Percentiles rank a stretch among this genome's conserved stretches.
Evolutionary conservation across 1,139 yeast species (phyloP).

Genomic region (Nakaseomyces nivariensis): DNA sequence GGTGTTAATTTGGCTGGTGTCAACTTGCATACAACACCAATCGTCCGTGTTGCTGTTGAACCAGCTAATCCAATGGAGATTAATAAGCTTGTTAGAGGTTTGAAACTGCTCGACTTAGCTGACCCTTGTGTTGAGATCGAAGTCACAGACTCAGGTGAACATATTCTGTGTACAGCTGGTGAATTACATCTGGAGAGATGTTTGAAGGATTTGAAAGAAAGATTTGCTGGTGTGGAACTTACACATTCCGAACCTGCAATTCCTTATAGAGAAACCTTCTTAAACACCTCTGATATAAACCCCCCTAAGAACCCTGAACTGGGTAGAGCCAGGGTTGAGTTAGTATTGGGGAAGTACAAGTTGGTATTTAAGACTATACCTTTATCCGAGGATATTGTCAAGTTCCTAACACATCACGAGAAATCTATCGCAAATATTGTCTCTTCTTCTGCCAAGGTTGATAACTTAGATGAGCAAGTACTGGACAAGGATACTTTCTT

Average conservation of each 20-base stretch:
- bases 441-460: slow-evolving; percentile 6
- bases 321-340: slow-evolving; percentile 35
- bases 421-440: slow-evolving; percentile 30
- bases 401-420: slow-evolving; percentile 43
- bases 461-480: slow-evolving; percentile 14
- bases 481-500: slow-evolving; percentile 28
- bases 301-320: slow-evolving; percentile 33
- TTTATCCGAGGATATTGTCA: slow-evolving; percentile 42
- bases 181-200: slow-evolving; percentile 89
- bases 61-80: slow-evolving; percentile 81
- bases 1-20: slow-evolving; percentile 69
- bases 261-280: slow-evolving; percentile 84
- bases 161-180: slow-evolving; percentile 89
- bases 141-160: slow-evolving; percentile 82
- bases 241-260: slow-evolving; percentile 86
- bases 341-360: slow-evolving; percentile 41
- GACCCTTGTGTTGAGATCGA: slow-evolving; percentile 90
- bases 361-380: slow-evolving; percentile 45
- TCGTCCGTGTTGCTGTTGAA: slow-evolving; percentile 88
- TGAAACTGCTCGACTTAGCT: slow-evolving; percentile 69
- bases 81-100: slow-evolving; percentile 65
- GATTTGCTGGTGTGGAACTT: slow-evolving; percentile 89
- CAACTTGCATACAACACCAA: slow-evolving; percentile 64
- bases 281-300: slow-evolving; percentile 38
- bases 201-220: slow-evolving; percentile 72